Conservation (phyloP, 108 stramenopile genomes). For the Aurantiochytrium sp. region DNA sequence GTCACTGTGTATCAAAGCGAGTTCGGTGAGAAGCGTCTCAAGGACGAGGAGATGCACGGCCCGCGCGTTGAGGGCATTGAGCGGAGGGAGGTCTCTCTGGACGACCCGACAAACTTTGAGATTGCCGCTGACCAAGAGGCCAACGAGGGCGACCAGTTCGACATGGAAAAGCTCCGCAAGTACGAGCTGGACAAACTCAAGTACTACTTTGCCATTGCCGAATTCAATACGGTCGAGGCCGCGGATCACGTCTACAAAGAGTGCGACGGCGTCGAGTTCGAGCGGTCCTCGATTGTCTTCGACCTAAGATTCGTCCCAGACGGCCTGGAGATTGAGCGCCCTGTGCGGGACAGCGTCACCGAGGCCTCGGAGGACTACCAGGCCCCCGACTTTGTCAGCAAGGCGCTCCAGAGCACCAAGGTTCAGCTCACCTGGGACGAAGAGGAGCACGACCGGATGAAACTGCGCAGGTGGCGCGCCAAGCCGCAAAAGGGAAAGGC, state of each 20-base stretch:
- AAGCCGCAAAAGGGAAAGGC: neutral
- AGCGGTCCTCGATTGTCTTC: slow-evolving; percentile 76
- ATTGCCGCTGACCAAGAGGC: slow-evolving; percentile 31
- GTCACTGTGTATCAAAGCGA: slow-evolving; percentile 52
- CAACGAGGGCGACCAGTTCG: slow-evolving; percentile 64
- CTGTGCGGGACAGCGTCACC: slow-evolving; percentile 69
- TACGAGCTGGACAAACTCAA: slow-evolving; percentile 88
- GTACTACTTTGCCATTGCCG: slow-evolving; percentile 91
- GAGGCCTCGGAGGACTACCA: slow-evolving; percentile 75
- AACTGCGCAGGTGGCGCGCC: neutral
- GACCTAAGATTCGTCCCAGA: slow-evolving; percentile 84
- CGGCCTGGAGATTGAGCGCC: slow-evolving; percentile 57
- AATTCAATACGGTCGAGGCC: slow-evolving; percentile 64
- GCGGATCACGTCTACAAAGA: slow-evolving; percentile 78
- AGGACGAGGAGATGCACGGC: slow-evolving; percentile 71
- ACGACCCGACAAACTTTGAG: neutral
- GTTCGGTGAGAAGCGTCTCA: slow-evolving; percentile 70
- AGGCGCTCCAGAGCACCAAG: slow-evolving; percentile 79
- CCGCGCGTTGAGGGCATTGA: slow-evolving; percentile 47
- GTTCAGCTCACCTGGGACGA: slow-evolving; percentile 95
- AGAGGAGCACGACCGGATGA: slow-evolving; percentile 62
- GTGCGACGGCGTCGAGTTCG: slow-evolving; percentile 92
- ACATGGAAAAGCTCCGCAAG: slow-evolving; percentile 79
- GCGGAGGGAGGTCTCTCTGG: neutral
- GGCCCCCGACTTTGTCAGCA: slow-evolving; percentile 79